phyloP scores from a whole-genome alignment of 768 basidiomycete genomes.

The Cantharellus cinnabarinus region DNA sequence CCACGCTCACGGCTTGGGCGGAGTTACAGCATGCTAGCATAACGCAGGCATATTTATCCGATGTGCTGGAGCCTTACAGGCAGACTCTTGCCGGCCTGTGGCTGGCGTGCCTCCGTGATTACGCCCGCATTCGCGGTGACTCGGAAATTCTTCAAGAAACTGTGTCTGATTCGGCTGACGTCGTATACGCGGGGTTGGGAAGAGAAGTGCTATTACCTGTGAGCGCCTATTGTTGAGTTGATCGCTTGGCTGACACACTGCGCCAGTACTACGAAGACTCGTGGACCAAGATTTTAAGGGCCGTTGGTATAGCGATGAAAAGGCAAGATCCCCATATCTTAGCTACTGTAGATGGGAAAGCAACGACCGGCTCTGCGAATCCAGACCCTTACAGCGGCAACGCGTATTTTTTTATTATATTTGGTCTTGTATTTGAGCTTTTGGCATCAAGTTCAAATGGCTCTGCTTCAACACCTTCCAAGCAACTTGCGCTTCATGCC shows the following conservation, averaged over 20 bases:
- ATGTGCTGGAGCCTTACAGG: constrained; percentile 68
- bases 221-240: constrained; percentile 15
- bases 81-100: constrained; percentile 59
- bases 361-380: constrained; percentile 16
- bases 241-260: constrained; percentile 6
- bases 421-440: constrained; percentile 87
- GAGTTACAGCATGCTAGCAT: constrained; percentile 65
- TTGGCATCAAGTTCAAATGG: constrained; percentile 43
- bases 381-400: constrained; percentile 39
- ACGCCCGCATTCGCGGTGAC: constrained; percentile 75
- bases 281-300: constrained; percentile 69
- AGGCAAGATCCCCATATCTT: constrained; percentile 42
- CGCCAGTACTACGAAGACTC: constrained; percentile 68
- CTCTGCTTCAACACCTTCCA: constrained; percentile 22
- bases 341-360: constrained; percentile 66
- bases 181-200: constrained; percentile 71
- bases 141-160: constrained; percentile 68
- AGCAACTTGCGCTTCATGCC: constrained; percentile 28
- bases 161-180: constrained; percentile 53
- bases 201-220: constrained; percentile 84
- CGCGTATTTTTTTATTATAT: constrained; percentile 70
- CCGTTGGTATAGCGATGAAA: constrained; percentile 64
- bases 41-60: constrained; percentile 51
- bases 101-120: constrained; percentile 78
- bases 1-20: constrained; percentile 88